A percentile compares a stretch with the other conserved stretches of the same genome.
Evolutionary conservation across 176 grass and related monocot species (phyloP).

Genomic region (Dendrocalamus sinicus): DNA sequence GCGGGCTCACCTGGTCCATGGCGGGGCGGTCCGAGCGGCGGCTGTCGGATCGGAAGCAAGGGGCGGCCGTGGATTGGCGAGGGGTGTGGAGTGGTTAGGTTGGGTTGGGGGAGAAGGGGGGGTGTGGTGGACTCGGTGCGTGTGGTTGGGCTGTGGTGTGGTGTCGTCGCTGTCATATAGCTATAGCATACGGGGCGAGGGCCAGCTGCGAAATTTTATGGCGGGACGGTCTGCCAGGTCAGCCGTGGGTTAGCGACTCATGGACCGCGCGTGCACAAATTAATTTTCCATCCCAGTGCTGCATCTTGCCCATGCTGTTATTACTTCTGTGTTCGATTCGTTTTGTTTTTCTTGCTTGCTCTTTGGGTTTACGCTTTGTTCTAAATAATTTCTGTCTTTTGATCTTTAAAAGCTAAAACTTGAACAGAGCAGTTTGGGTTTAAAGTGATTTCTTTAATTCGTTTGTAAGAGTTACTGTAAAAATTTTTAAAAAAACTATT

Average conservation of each 20-base stretch:
- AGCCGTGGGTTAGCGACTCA: neutral
- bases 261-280: neutral
- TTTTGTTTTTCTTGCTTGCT: no score
- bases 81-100: neutral
- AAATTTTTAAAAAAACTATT: no score
- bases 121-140: slow-evolving; percentile 37
- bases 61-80: slow-evolving; percentile 8
- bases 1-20: slow-evolving; percentile 60
- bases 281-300: neutral
- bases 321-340: no score
- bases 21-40: slow-evolving; percentile 36
- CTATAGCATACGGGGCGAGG: slow-evolving; percentile 15
- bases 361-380: no score
- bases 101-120: neutral
- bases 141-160: neutral
- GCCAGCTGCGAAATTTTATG: neutral
- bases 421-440: no score
- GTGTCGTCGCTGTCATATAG: slow-evolving; percentile 34
- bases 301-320: no score
- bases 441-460: no score
- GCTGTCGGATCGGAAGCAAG: slow-evolving; percentile 3
- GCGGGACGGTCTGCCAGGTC: neutral
- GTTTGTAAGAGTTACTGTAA: no score
- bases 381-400: no score
- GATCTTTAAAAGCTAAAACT: no score